Conservation (phyloP, 208 protist species). For the Acanthamoeba sp. region DNA sequence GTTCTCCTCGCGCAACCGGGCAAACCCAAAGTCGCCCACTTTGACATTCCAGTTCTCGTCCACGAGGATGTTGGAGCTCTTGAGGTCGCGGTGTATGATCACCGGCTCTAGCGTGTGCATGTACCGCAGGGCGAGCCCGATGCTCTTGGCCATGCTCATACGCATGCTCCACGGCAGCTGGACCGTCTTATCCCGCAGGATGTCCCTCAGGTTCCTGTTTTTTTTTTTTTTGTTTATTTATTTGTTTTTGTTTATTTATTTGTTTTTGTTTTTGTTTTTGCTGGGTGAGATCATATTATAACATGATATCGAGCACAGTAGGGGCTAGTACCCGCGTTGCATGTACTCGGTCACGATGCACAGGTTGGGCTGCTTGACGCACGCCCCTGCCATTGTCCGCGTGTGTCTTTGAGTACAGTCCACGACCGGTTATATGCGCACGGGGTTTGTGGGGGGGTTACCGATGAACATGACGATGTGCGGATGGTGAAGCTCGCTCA, state of each 20-base stretch:
- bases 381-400: no score
- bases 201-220: neutral
- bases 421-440: no score
- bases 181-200: slow-evolving; percentile 1
- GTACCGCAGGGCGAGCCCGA: neutral
- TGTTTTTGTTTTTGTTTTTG: no score
- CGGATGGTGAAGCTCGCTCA: no score
- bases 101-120: slow-evolving; percentile 14
- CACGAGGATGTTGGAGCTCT: slow-evolving; percentile 20
- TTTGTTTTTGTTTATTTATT: no score
- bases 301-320: no score
- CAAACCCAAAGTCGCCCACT: slow-evolving; percentile 55
- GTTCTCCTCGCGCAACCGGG: slow-evolving; percentile 24
- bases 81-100: slow-evolving; percentile 43
- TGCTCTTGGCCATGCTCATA: neutral
- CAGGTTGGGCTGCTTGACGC: slow-evolving; percentile 28
- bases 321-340: neutral
- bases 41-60: neutral
- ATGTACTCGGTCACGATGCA: neutral
- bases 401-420: no score
- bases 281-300: no score
- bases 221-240: neutral
- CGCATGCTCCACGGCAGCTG: slow-evolving; percentile 19
- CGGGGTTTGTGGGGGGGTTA: no score
- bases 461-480: no score